These are phyloP conservation scores for Lotmaria passim DNA, from an alignment of 208 protist genomes.

Conservation along the genomic window DNA sequence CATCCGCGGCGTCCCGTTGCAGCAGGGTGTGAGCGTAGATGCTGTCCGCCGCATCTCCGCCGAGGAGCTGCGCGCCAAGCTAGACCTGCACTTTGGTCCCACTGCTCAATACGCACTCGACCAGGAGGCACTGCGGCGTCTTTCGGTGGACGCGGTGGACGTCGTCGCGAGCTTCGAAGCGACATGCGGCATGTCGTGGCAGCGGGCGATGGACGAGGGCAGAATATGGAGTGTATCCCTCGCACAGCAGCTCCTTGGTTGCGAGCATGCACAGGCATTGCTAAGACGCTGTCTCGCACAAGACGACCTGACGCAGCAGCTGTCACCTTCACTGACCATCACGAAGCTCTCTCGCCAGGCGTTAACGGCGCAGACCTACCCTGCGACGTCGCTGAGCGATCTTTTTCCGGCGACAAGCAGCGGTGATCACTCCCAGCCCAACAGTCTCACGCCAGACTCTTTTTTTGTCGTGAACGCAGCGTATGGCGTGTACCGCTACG, in stretches of 20 bases:
- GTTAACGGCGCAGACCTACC: conserved; percentile 18
- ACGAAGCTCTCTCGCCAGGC: conserved; percentile 19
- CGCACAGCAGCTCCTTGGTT: conserved; percentile 69
- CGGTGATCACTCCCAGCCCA: neutral
- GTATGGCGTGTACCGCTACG: conserved; percentile 32
- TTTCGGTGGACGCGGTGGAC: conserved; percentile 26
- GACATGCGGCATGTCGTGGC: conserved; percentile 61
- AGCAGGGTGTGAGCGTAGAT: conserved; percentile 41
- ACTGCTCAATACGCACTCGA: conserved; percentile 69
- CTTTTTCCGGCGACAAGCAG: conserved; percentile 5
- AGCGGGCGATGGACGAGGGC: conserved; percentile 46
- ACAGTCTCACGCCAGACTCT: conserved; percentile 16
- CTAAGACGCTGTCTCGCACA: conserved; percentile 31
- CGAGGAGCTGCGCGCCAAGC: conserved; percentile 42
- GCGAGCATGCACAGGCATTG: conserved; percentile 65
- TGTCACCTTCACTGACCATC: conserved; percentile 15
- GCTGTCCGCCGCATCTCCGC: conserved; percentile 46
- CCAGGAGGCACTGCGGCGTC: conserved; percentile 25
- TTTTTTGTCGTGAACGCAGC: conserved; percentile 33
- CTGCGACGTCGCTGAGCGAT: conserved; percentile 4
- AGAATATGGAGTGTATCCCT: conserved; percentile 75
- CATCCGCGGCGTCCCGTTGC: conserved; percentile 26
- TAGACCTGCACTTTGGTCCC: conserved; percentile 82
- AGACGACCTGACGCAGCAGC: conserved; percentile 7
- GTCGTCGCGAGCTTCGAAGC: conserved; percentile 43